Base-by-base conservation (phyloP, 78 protist species). In the Salpingoeca rosetta region DNA sequence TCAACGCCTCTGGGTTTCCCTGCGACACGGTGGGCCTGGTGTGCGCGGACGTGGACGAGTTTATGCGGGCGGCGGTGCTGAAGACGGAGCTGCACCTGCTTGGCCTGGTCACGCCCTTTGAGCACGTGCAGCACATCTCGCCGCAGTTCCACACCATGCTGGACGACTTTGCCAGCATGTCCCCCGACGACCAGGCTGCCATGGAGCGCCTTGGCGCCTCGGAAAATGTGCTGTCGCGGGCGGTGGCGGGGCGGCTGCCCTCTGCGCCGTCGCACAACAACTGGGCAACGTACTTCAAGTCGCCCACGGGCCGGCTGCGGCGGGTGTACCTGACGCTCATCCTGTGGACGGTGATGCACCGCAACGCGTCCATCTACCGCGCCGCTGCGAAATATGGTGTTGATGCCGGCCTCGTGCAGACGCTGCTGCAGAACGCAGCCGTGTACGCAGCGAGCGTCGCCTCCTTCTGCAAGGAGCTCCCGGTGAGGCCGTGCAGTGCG, bases 21-120 rank as follows among this genome's bases (percentile, higher is more conserved):
- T 38, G 43, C 44, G 44, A 3, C 80, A 1, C 28, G 44, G 80
- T 26, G 44, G 2, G 31, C 57, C 28, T 39, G 0, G 76, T 84
- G 31, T 78, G 37, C 41, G 37, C 77, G 39, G 40, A 28, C 25
- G 72, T 83, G 44, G 3, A 27, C 35, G 3, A 37, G 81, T 85
- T 86, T 1, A 1, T 0, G 72, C 78, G 76, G 44, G 39, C 37
- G 24, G 0, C 85, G 44, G 76, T 75, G 3, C 73, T 89, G 84
- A 0, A 1, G 37, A 27, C 37, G 44, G 86, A 81, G 40, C 72
- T 85, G 76, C 92, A 89, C 76, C 76, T 81, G 24, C 56, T 84
- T n/a, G 85, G 31, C 84, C 84, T 84, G 57, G 35, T n/a, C 43
- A 65, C 86, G n/a, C 92, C 92, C 28, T 7, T 12, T 76, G n/a